These are phyloP conservation scores for Pythium rhizo-oryzae DNA, from an alignment of 352 stramenopile genomes.

Conservation along the genomic window DNA sequence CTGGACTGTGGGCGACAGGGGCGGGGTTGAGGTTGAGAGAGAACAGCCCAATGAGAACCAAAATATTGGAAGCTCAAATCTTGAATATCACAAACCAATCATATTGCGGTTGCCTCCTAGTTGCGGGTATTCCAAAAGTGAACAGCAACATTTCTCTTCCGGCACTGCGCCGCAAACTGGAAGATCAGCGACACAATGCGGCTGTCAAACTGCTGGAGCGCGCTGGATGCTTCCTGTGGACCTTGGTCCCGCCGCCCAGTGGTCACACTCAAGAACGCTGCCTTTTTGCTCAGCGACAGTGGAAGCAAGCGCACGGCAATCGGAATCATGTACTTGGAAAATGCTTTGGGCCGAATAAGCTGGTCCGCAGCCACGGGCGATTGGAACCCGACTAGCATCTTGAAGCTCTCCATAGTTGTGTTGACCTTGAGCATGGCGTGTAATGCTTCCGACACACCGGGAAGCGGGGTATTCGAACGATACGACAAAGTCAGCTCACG, in stretches of 20 bases:
- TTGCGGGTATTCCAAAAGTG: neutral
- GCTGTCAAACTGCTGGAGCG: neutral
- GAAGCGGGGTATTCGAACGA: neutral
- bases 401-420: neutral
- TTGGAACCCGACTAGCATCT: neutral
- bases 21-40: neutral
- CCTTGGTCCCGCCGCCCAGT: neutral
- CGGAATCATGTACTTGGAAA: neutral
- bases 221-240: neutral
- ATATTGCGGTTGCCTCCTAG: neutral
- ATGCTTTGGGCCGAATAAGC: neutral
- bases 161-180: constrained; percentile 10
- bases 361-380: neutral
- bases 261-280: constrained; percentile 3
- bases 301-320: constrained; percentile 5
- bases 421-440: constrained; percentile 4
- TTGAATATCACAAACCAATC: neutral
- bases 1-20: neutral
- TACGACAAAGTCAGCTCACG: neutral
- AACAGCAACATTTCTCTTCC: constrained; percentile 3
- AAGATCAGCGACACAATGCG: constrained; percentile 5
- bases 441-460: neutral
- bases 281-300: constrained; percentile 5
- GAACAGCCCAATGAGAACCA: neutral
- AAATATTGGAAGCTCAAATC: neutral